phyloP scores from a whole-genome alignment of 192 early-diverging fungal species.

The Spizellomyces sp. region DNA sequence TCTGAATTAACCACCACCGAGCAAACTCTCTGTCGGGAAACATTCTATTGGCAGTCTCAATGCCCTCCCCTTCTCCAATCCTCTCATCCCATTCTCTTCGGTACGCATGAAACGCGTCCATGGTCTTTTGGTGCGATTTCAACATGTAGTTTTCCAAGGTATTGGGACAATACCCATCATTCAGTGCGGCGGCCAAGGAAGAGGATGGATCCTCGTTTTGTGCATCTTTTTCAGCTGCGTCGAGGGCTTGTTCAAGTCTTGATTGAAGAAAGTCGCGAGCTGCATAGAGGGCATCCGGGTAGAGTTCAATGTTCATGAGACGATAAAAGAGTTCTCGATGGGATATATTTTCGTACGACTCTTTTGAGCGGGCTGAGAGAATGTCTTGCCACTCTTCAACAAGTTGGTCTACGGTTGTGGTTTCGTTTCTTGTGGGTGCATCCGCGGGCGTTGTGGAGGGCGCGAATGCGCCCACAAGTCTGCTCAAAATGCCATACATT shows the following conservation, averaged over 20 bases:
- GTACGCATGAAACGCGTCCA: conserved; percentile 17
- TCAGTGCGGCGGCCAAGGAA: conserved; percentile 2
- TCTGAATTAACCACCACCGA: conserved; percentile 18
- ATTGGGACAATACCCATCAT: conserved; percentile 12
- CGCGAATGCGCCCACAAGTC: too few species aligned
- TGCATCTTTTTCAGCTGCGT: neutral
- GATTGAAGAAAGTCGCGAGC: conserved; percentile 11
- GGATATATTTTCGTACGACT: conserved; percentile 1
- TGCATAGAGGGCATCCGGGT: conserved; percentile 7
- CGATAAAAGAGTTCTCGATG: conserved; percentile 18
- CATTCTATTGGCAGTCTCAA: conserved; percentile 11
- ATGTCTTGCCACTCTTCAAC: conserved; percentile 1
- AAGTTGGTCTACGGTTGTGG: too few species aligned
- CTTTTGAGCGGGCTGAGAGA: neutral
- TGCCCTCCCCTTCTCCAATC: neutral
- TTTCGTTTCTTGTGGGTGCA: too few species aligned
- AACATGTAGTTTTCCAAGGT: conserved; percentile 19
- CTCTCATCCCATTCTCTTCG: conserved; percentile 12
- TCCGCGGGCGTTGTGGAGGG: too few species aligned
- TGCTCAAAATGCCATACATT: too few species aligned
- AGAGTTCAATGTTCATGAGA: conserved; percentile 22
- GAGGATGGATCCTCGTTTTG: neutral
- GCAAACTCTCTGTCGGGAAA: conserved; percentile 19
- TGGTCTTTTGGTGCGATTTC: conserved; percentile 8
- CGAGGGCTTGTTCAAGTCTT: neutral